Percentiles rank a stretch among this genome's conserved stretches.
Evolutionary conservation across 2,329 filamentous ascomycete species (phyloP).

Genomic region (Cytospora paraplurivora): DNA sequence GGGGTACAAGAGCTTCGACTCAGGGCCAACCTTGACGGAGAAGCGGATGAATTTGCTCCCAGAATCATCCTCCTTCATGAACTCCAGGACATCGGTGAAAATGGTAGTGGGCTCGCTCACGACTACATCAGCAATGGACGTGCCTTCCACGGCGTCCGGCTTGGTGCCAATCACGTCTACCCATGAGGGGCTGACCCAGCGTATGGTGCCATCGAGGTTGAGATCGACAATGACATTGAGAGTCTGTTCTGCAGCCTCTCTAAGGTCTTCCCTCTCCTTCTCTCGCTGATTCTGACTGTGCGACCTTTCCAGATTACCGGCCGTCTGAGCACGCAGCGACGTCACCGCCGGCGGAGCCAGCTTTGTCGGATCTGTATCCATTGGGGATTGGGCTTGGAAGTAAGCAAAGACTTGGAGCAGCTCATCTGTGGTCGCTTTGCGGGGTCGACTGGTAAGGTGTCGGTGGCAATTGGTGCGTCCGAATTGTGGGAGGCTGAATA

Average conservation of each 20-base stretch:
- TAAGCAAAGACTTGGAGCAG: constrained; percentile 36
- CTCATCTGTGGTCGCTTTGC: constrained; percentile 38
- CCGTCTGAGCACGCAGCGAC: constrained; percentile 53
- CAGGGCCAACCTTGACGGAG: constrained; percentile 67
- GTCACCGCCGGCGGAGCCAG: constrained; percentile 57
- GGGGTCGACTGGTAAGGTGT: constrained; percentile 23
- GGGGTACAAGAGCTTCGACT: constrained; percentile 63
- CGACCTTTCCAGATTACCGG: constrained; percentile 61
- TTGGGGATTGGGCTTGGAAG: constrained; percentile 39
- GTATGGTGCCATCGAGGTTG: constrained; percentile 83
- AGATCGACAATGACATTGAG: constrained; percentile 96
- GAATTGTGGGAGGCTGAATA: constrained; percentile 18
- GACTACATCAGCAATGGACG: constrained; percentile 77
- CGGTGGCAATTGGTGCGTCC: constrained; percentile 24
- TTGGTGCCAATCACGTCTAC: constrained; percentile 84
- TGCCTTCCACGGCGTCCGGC: constrained; percentile 72
- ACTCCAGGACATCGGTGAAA: constrained; percentile 82
- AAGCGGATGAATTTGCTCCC: constrained; percentile 90
- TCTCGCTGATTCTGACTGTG: constrained; percentile 89
- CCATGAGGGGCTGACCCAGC: constrained; percentile 98
- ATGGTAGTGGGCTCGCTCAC: constrained; percentile 74
- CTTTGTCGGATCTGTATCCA: constrained; percentile 48
- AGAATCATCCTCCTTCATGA: constrained; percentile 90
- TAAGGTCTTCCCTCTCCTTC: constrained; percentile 82
- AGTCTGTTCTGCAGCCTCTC: constrained; percentile 93